Conservation (phyloP, 2,329 filamentous ascomycete species). For the Cladosporium halotolerans region DNA sequence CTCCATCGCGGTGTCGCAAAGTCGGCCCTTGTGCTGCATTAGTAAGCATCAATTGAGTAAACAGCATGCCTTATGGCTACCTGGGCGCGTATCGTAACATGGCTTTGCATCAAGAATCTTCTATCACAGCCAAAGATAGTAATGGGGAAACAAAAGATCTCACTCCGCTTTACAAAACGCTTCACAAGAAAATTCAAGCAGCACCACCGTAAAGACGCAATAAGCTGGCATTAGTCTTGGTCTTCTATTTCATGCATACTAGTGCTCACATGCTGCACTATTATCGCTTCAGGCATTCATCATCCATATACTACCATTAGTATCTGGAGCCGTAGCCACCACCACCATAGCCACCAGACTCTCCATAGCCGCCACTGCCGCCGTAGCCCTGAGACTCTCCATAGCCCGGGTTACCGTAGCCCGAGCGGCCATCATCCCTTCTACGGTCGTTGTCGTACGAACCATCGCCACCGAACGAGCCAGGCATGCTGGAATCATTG, state of each 20-base stretch:
- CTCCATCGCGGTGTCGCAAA: no score
- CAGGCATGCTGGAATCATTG: constrained; percentile 15
- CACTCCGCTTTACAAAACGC: not conserved
- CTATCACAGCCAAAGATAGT: not conserved
- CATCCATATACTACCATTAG: not conserved
- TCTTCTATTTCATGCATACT: not conserved
- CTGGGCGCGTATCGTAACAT: not conserved
- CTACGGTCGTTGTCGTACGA: not conserved
- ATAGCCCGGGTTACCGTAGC: constrained; percentile 10
- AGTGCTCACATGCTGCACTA: not conserved
- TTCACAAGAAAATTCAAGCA: not conserved
- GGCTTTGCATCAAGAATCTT: not conserved
- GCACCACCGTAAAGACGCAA: not conserved
- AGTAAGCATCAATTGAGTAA: not conserved
- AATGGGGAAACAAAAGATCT: not conserved
- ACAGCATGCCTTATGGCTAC: not conserved
- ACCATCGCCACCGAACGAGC: constrained; percentile 18
- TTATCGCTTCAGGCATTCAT: not conserved
- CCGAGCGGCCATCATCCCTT: constrained; percentile 4
- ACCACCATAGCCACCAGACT: constrained; percentile 10
- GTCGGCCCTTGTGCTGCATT: no score
- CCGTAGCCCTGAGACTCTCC: constrained; percentile 10
- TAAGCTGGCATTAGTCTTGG: not conserved
- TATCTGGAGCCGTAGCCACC: constrained; percentile 9
- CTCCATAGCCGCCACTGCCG: constrained; percentile 3